A percentile compares a stretch with the other conserved stretches of the same genome.
These are phyloP conservation scores for Pichia sp. DNA, from an alignment of 1,139 yeast species.

Conservation along the genomic window DNA sequence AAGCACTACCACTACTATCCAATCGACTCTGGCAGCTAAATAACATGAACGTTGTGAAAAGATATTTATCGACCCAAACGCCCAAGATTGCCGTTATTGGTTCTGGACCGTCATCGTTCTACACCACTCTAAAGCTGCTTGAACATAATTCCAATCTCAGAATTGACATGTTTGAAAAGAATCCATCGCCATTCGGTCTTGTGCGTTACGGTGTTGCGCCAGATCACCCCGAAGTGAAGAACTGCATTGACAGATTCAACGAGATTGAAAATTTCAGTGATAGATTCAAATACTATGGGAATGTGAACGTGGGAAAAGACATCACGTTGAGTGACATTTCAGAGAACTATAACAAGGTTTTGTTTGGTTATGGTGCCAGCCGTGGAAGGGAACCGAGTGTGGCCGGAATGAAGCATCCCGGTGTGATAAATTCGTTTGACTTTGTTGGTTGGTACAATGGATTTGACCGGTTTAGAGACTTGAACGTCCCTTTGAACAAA, in stretches of 20 bases:
- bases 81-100: conserved; percentile 69
- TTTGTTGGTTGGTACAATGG: conserved; percentile 98
- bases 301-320: conserved; percentile 38
- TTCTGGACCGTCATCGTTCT: conserved; percentile 95
- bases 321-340: conserved; percentile 37
- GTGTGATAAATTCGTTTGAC: conserved; percentile 75
- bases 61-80: neutral
- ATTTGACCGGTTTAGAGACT: conserved; percentile 49
- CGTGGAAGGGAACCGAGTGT: conserved; percentile 37
- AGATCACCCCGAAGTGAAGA: conserved; percentile 95
- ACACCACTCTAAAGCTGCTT: conserved; percentile 72
- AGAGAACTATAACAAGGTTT: conserved; percentile 57
- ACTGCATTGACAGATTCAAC: conserved; percentile 73
- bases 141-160: conserved; percentile 32
- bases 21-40: no score
- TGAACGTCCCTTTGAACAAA: conserved; percentile 47
- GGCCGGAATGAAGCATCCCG: conserved; percentile 49
- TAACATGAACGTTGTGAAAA: neutral
- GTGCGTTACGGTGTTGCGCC: conserved; percentile 98
- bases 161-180: conserved; percentile 64
- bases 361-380: conserved; percentile 79
- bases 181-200: conserved; percentile 88
- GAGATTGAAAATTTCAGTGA: conserved; percentile 31
- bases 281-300: conserved; percentile 64
- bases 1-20: no score